Conservation (phyloP, 2,329 filamentous ascomycete genomes). For the Talaromyces rugulosus region DNA sequence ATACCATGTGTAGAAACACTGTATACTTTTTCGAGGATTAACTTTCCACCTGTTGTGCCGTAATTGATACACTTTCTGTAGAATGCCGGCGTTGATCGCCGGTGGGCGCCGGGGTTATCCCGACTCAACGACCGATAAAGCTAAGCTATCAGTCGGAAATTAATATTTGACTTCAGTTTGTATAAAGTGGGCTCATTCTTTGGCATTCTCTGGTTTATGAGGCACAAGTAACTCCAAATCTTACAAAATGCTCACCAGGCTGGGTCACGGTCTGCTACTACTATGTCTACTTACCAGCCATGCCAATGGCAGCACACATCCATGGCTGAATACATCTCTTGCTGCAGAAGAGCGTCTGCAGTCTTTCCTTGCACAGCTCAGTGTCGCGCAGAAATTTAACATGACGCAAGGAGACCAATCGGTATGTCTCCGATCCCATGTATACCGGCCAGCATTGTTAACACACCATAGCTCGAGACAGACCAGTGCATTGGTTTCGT, state of each 20-base stretch:
- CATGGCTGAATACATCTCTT: neutral
- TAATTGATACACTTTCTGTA: neutral
- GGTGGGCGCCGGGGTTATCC: neutral
- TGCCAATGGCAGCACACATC: neutral
- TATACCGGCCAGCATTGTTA: too few species aligned
- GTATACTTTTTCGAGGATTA: neutral
- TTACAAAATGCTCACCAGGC: neutral
- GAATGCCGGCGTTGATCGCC: neutral
- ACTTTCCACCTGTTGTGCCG: neutral
- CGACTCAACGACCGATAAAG: neutral
- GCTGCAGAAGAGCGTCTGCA: too few species aligned
- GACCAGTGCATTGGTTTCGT: neutral
- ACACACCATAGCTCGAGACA: neutral
- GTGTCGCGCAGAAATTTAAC: too few species aligned
- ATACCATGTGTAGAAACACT: neutral
- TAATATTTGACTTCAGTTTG: neutral
- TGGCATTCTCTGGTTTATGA: neutral
- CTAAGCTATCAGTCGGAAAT: neutral
- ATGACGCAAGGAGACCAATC: too few species aligned
- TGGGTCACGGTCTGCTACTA: neutral
- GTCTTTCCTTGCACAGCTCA: too few species aligned
- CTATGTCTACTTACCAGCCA: neutral
- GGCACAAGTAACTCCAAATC: neutral
- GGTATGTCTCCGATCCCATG: too few species aligned
- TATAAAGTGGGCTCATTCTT: neutral